Evolutionary conservation across 805 yeast species (phyloP), one percentile per base, ranked within the genome.

Genomic region (Candida mattraensis): DNA sequence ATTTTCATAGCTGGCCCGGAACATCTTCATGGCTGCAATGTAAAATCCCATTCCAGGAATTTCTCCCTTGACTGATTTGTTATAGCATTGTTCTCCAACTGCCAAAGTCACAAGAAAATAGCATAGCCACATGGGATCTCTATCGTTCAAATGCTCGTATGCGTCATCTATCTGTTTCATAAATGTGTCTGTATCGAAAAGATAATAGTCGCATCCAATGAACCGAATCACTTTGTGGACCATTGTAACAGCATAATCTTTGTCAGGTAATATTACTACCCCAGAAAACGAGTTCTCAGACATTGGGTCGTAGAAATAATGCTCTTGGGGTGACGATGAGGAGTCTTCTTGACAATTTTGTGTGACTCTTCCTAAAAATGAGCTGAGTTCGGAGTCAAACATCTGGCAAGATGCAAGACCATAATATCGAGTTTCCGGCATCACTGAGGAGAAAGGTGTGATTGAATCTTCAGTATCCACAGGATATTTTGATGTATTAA

Each of bases 1-100:
- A 21, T 54, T 58, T 35, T 61, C 66, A 28, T 43, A 42, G 18
- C 35, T 38, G 8, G 37, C 33, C 28, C 42, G 35, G 34, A 42
- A 48, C 18, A 51, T 20, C 23, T 50, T 45, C 39, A 52, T 50
- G 9, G 58, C 54, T n/a, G 47, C 51, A n/a, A 44, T 53, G 34
- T 57, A 55, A 16, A 54, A 47, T 33, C 47, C 50, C 47, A 53
- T 40, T 7, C 61, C 61, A n/a, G 56, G 54, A n/a, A 42, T 42
- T 26, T 34, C 37, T 14, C 35, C 44, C 19, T 25, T 15, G 17
- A 23, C 43, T 21, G 44, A 43, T 22, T 30, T 39, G 31, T 46
- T 51, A 14, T 25, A 35, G 31, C 32, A 34, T 20, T 28, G 50
- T 24, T 42, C 53, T 17, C 51, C 51, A 17, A 45, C 36, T 3